A percentile compares a stretch with the other conserved stretches of the same genome.
These are phyloP conservation scores for Xenoacremonium recifei DNA, from an alignment of 2,329 filamentous ascomycete species.

Conservation along the genomic window DNA sequence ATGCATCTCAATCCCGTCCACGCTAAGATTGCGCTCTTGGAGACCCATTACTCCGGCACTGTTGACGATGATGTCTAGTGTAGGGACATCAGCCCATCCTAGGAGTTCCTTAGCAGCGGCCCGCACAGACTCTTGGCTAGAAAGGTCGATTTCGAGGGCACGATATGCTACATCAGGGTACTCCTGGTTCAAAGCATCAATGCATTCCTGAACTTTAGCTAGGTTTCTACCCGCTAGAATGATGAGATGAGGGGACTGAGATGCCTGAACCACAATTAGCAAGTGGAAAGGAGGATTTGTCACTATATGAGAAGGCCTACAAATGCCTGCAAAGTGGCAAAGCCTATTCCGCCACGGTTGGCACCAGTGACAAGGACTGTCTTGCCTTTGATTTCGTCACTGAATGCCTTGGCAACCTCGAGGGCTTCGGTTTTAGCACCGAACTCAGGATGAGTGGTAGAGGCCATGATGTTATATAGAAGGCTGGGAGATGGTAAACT, in stretches of 20 bases:
- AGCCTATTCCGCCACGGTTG: constrained; percentile 33
- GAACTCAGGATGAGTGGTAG: constrained; percentile 21
- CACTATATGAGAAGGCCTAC: constrained; percentile 5
- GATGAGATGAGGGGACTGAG: constrained; percentile 32
- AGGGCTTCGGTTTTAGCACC: constrained; percentile 14
- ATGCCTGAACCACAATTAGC: constrained; percentile 12
- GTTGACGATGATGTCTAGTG: constrained; percentile 38
- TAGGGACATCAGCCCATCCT: constrained; percentile 24
- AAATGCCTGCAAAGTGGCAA: constrained; percentile 32
- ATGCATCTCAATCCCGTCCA: constrained; percentile 37
- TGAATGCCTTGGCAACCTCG: constrained; percentile 18
- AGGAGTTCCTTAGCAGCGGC: constrained; percentile 33
- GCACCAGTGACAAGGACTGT: constrained; percentile 37
- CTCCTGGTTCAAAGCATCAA: constrained; percentile 30
- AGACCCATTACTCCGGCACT: constrained; percentile 38
- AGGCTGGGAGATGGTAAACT: background rate
- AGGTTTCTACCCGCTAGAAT: constrained; percentile 40
- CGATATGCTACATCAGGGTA: constrained; percentile 32
- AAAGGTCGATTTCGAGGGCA: constrained; percentile 36
- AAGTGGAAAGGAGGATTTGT: background rate
- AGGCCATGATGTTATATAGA: constrained; percentile 10
- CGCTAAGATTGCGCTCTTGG: constrained; percentile 26
- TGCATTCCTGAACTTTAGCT: constrained; percentile 35
- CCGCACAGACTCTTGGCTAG: constrained; percentile 36
- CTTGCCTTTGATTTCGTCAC: constrained; percentile 27